These are phyloP conservation scores for Diutina catenulata DNA, from an alignment of 1,139 yeast genomes.

Conservation along the genomic window DNA sequence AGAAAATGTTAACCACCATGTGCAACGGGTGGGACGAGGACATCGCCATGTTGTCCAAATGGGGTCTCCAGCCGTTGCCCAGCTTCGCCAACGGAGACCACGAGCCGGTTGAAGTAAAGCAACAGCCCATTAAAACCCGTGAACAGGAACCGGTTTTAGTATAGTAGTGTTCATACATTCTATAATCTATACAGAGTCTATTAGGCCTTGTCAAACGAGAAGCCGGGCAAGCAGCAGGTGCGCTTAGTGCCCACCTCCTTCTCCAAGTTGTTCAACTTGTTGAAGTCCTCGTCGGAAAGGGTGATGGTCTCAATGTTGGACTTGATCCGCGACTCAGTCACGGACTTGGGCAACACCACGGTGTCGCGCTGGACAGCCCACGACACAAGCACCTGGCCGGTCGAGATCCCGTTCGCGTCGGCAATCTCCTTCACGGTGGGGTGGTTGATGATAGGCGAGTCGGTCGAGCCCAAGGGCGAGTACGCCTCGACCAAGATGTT, in stretches of 20 bases:
- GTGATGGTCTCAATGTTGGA: conserved; percentile 43
- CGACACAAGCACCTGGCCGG: conserved; percentile 55
- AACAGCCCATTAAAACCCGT: no score
- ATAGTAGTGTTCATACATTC: no score
- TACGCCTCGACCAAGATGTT: conserved; percentile 60
- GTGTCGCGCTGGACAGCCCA: conserved; percentile 67
- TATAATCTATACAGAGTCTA: no score
- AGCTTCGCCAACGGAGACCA: no score
- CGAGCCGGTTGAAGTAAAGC: no score
- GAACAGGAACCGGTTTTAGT: no score
- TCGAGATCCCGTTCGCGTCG: conserved; percentile 37
- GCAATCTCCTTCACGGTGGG: conserved; percentile 40
- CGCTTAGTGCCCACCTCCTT: not conserved
- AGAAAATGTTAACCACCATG: conserved; percentile 72
- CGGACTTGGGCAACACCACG: conserved; percentile 68
- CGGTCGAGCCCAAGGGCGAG: conserved; percentile 67
- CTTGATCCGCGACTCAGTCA: conserved; percentile 45
- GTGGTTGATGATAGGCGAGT: conserved; percentile 53
- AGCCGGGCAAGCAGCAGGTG: no score
- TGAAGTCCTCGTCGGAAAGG: conserved; percentile 19
- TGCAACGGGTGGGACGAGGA: conserved; percentile 84
- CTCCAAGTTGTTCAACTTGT: not conserved
- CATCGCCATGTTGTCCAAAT: conserved; percentile 47
- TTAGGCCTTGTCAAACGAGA: no score
- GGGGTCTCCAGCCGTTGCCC: conserved; percentile 74